Evolutionary conservation across 2,329 filamentous ascomycete species (phyloP).

Genomic region (Diaporthe citri): DNA sequence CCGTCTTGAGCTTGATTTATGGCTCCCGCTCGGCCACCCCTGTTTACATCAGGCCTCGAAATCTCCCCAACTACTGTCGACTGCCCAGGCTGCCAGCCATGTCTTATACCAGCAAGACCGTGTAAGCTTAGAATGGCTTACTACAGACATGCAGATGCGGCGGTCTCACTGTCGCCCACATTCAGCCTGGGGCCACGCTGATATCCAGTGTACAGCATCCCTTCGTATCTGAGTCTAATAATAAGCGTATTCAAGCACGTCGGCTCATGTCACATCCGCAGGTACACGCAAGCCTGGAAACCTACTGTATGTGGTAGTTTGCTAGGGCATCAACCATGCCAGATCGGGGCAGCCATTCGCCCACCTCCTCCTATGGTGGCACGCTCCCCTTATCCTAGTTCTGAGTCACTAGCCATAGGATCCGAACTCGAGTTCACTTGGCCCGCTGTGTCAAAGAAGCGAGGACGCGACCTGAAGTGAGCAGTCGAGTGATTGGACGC

Average conservation of each 20-base stretch:
- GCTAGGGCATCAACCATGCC: background rate
- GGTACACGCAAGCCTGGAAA: conserved; percentile 25
- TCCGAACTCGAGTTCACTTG: background rate
- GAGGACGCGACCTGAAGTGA: background rate
- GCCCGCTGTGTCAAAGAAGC: background rate
- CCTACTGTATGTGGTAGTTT: background rate
- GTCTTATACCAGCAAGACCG: background rate
- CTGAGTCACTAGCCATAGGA: background rate
- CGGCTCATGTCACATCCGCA: conserved; percentile 6
- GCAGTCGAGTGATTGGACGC: background rate
- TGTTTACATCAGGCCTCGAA: conserved; percentile 5
- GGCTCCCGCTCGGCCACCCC: background rate
- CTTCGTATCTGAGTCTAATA: conserved; percentile 6
- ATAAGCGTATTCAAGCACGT: background rate
- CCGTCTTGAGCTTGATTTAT: conserved; percentile 15
- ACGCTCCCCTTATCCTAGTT: background rate
- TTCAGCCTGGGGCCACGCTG: background rate
- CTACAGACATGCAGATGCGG: background rate
- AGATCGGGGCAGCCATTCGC: conserved; percentile 9
- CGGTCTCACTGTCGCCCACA: background rate
- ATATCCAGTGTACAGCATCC: background rate
- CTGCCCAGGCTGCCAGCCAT: background rate
- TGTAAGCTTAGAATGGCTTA: conserved; percentile 28
- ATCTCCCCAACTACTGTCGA: background rate
- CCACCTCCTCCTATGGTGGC: background rate